phyloP scores from a whole-genome alignment of 106 monocot species.

The Phalaenopsis equestris region DNA sequence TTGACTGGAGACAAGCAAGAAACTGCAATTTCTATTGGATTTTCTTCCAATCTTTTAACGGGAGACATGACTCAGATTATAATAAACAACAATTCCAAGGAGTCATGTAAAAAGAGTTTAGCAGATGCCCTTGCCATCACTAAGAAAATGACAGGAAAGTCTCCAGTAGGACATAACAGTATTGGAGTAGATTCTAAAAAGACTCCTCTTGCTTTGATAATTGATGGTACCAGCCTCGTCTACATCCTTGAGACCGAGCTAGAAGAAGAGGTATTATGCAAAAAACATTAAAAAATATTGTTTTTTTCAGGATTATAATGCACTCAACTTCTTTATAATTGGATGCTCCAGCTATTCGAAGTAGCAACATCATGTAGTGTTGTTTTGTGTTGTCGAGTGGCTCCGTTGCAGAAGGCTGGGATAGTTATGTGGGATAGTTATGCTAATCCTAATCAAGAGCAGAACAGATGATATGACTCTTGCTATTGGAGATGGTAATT shows the following conservation, averaged over 20 bases:
- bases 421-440: conserved; percentile 93
- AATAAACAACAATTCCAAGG: conserved; percentile 64
- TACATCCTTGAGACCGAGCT: conserved; percentile 75
- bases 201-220: conserved; percentile 57
- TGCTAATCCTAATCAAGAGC: conserved; percentile 83
- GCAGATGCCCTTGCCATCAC: conserved; percentile 47
- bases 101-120: conserved; percentile 55
- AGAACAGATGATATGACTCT: conserved; percentile 94
- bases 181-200: conserved; percentile 3
- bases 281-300: not conserved
- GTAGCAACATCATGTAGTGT: conserved; percentile 79
- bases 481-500: conserved; percentile 89
- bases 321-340: not conserved
- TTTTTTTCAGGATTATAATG: conserved; percentile 1
- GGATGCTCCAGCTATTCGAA: conserved; percentile 62
- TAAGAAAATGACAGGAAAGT: conserved; percentile 15
- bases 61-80: conserved; percentile 69
- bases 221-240: conserved; percentile 89
- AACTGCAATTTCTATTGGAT: conserved; percentile 94
- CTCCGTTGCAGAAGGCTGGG: conserved; percentile 93
- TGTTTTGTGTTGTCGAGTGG: conserved; percentile 90
- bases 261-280: conserved; percentile 60
- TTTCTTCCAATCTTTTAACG: conserved; percentile 82
- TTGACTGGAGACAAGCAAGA: conserved; percentile 98
- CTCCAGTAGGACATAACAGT: no score